Base-by-base conservation (phyloP, 169 alveolate species). In the Plasmodium vivax region DNA sequence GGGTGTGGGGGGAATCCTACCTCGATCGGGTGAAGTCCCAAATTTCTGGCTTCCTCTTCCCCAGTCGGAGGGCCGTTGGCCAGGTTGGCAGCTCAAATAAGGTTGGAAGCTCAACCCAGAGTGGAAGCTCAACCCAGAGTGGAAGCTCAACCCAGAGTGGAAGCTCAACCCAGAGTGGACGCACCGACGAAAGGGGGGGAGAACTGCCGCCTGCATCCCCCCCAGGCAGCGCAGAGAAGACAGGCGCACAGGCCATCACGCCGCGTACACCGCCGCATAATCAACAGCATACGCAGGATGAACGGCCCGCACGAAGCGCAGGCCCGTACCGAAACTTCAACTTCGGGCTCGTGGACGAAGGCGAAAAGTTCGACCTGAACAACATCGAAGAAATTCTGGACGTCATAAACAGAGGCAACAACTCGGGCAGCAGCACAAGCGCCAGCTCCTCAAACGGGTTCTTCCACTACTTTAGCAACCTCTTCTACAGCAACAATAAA, bases 301-400 rank as follows among this genome's bases (percentile, higher is more conserved):
- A n/a, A n/a, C n/a, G n/a, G n/a, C n/a, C 27, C 30, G 12, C 71
- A 41, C 8, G 77, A 8, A 30, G 36, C 77, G 23, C 62, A 12
- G 10, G 30, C 68, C 79, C 94, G 19, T 82, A 83, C 73, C 23
- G 81, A 27, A 51, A 92, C 58, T 92, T 92, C 58, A 81, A 92
- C 56, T 92, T 92, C 32, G 83, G 83, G 30, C 47, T 92, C 45
- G 75, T 82, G 36, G 45, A 81, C 56, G 92, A 92, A 23, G 92
- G 54, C 38, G 82, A 77, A 72, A 81, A 82, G 56, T 58, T 92
- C 54, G 85, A 92, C 32, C 62, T 92, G 36, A 82, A 82, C 58
- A 80, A 80, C 72, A 92, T 92, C 19, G 95, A 92, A 82, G 95
- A 92, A 92, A 92, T 92, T 72, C 77, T 92, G 82, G 95, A 92